Evolutionary conservation across 2,329 filamentous ascomycete species (phyloP).

Genomic region (Sclerotinia borealis): DNA sequence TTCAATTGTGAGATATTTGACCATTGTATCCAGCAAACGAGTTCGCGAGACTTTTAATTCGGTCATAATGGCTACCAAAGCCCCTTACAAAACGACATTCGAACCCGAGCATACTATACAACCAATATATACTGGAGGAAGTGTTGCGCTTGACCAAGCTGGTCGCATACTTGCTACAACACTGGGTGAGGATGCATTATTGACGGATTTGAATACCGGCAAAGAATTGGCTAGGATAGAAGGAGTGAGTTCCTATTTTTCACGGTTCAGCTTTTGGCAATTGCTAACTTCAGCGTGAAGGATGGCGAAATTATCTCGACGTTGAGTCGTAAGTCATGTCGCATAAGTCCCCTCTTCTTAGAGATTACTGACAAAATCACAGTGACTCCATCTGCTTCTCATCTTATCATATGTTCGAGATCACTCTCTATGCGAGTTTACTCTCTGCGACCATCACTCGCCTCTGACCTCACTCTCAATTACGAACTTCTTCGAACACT

Average conservation of each 20-base stretch:
- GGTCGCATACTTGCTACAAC: slow-evolving; percentile 81
- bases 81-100: slow-evolving; percentile 78
- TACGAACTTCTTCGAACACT: slow-evolving; percentile 69
- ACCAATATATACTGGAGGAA: slow-evolving; percentile 90
- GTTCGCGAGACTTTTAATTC: not conserved
- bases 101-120: slow-evolving; percentile 76
- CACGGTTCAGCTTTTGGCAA: slow-evolving; percentile 10
- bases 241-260: slow-evolving; percentile 42
- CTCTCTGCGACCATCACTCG: slow-evolving; percentile 54
- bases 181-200: slow-evolving; percentile 82
- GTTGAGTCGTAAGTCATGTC: slow-evolving; percentile 49
- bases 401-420: slow-evolving; percentile 85
- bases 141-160: slow-evolving; percentile 73
- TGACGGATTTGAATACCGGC: slow-evolving; percentile 80
- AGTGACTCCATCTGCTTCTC: slow-evolving; percentile 84
- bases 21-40: not conserved
- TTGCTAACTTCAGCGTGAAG: slow-evolving; percentile 37
- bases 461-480: slow-evolving; percentile 52
- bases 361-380: slow-evolving; percentile 21
- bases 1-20: not conserved
- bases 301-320: slow-evolving; percentile 78
- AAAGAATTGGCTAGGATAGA: slow-evolving; percentile 79
- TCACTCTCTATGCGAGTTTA: slow-evolving; percentile 96
- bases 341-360: slow-evolving; percentile 4
- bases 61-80: slow-evolving; percentile 51